phyloP scores from a whole-genome alignment of 1,284 basidiomycete genomes.

The Malassezia slooffiae region DNA sequence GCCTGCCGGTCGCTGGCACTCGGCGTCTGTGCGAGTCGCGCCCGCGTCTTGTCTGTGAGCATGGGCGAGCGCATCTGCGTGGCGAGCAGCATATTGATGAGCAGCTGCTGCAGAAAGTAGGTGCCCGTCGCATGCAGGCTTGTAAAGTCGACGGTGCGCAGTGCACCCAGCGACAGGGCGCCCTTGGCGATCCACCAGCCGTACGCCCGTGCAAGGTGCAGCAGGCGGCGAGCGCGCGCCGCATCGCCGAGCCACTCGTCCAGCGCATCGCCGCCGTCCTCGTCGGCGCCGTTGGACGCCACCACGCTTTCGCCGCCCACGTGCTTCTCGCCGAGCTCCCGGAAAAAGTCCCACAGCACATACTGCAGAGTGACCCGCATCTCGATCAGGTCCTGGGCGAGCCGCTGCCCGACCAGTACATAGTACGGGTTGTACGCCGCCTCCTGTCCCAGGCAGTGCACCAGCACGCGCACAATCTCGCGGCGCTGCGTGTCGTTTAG shows the following conservation, averaged over 20 bases:
- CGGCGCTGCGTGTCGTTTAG: conserved; percentile 82
- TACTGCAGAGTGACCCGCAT: conserved; percentile 89
- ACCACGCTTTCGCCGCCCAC: conserved; percentile 75
- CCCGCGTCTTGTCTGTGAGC: conserved; percentile 4
- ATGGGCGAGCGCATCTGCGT: conserved; percentile 15
- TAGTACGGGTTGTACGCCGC: conserved; percentile 92
- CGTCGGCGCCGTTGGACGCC: conserved; percentile 49
- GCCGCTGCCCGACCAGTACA: conserved; percentile 58
- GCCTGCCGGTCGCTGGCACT: background rate
- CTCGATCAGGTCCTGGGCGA: conserved; percentile 50
- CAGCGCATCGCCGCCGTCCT: conserved; percentile 48
- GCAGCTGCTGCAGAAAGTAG: conserved; percentile 27
- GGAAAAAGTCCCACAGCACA: conserved; percentile 90
- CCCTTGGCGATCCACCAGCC: conserved; percentile 74
- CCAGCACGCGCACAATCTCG: conserved; percentile 78
- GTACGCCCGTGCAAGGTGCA: conserved; percentile 66
- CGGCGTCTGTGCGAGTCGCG: background rate
- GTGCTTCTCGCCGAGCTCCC: conserved; percentile 71
- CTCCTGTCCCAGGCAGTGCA: conserved; percentile 84
- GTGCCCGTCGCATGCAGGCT: conserved; percentile 16
- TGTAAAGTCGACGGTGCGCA: conserved; percentile 34
- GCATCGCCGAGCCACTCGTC: conserved; percentile 12
- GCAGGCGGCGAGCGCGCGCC: conserved; percentile 47
- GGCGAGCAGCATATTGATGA: conserved; percentile 28
- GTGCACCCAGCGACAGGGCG: conserved; percentile 63